phyloP scores from a whole-genome alignment of 805 yeast genomes.

The Tetrapisispora arboricola region DNA sequence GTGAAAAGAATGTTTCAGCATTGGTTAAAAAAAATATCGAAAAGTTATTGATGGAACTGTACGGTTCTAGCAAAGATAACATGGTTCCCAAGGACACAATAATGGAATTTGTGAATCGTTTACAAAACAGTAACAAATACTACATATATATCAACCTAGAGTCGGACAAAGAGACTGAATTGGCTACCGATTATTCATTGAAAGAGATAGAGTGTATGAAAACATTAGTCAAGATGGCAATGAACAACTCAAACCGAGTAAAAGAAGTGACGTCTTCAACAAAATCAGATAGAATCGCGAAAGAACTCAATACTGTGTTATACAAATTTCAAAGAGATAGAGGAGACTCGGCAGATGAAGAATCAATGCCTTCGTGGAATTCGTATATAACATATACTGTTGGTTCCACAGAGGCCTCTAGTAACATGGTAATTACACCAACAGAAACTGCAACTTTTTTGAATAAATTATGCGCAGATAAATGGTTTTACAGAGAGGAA shows the following conservation, averaged over 20 bases:
- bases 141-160: slow-evolving; percentile 20
- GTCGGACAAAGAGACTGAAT: slow-evolving; percentile 18
- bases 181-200: slow-evolving; percentile 21
- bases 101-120: neutral
- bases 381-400: slow-evolving; percentile 10
- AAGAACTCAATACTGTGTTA: slow-evolving; percentile 13
- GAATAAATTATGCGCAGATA: slow-evolving; percentile 13
- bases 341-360: neutral
- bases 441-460: slow-evolving; percentile 16
- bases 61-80: neutral
- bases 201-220: slow-evolving; percentile 24
- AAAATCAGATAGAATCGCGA: slow-evolving; percentile 1
- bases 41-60: neutral
- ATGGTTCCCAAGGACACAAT: neutral
- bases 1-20: slow-evolving; percentile 10
- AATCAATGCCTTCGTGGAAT: slow-evolving; percentile 6
- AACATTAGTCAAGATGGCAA: slow-evolving; percentile 17
- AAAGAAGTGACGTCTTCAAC: neutral
- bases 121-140: slow-evolving; percentile 13
- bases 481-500: slow-evolving; percentile 21
- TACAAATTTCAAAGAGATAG: slow-evolving; percentile 3
- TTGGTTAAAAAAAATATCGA: neutral
- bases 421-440: slow-evolving; percentile 12
- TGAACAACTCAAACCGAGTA: neutral
- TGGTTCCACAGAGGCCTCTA: slow-evolving; percentile 16